Evolutionary conservation across 2,329 filamentous ascomycete species (phyloP), one percentile per base, ranked within the genome.

Genomic region (Alternaria viburni): DNA sequence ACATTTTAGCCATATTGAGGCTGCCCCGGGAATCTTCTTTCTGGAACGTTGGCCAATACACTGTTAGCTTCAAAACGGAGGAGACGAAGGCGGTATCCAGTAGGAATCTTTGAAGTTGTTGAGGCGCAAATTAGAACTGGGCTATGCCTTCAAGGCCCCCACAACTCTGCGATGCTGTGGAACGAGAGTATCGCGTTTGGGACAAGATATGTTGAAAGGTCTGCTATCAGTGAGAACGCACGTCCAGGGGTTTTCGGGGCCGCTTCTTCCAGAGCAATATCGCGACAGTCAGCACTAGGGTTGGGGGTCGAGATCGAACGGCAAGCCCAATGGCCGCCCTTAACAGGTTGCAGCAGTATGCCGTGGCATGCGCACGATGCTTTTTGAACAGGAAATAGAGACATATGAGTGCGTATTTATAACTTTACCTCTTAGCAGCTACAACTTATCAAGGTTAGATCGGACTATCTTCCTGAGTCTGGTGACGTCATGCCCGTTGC

Each of bases 21-120:
- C 26, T 11, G 10, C 1, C 26, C 32, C 0, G 7, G 7, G 5
- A 1, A 36, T 4, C 7, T 0, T n/a, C 5, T n/a, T 9, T 2
- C 7, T 5, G 3, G 32, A 15, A 36, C 0, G 4, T 36, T 36
- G 4, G 32, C 4, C 15, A 10, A 0, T 10, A 36, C 15, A n/a
- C 15, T 36, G 0, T 36, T 0, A 0, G 8, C 32, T 1, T 3
- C 15, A 36, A 36, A 0, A 36, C 3, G 32, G 3, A 5, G 15
- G 32, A n/a, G 15, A n/a, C 4, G 8, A 36, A 36, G 32, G 32
- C 32, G 32, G 15, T 36, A 36, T 1, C 32, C 32, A 36, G 32
- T 36, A 36, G 15, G 1, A 1, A 5, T 2, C 32, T 36, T 36
- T 0, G 15, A 36, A 36, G 15, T 1, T 36, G 15, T n/a, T 5